Percentiles rank a stretch among this genome's conserved stretches.
phyloP scores from a whole-genome alignment of 257 asterid genomes.

The Linderniella brevidens region DNA sequence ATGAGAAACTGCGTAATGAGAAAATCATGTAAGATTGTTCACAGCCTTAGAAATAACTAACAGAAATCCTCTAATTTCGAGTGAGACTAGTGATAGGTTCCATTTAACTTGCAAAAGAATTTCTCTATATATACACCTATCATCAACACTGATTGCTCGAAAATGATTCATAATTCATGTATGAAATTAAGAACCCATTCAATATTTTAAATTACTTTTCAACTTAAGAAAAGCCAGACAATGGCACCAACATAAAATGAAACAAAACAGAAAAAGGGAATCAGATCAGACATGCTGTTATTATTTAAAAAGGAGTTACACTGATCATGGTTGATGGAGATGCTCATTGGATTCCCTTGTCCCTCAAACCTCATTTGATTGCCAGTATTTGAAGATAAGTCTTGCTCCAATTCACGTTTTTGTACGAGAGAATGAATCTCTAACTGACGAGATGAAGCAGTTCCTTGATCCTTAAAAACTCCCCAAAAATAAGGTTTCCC shows the following conservation, averaged over 20 bases:
- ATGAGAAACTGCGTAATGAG: too few relatives aligned
- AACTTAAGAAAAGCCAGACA: too few relatives aligned
- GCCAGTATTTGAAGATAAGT: constrained; percentile 18
- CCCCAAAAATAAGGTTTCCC: constrained; percentile 52
- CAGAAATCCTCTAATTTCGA: too few relatives aligned
- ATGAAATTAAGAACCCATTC: too few relatives aligned
- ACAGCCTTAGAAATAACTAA: too few relatives aligned
- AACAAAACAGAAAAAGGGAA: background rate
- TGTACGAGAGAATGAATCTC: constrained; percentile 13
- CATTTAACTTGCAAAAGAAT: too few relatives aligned
- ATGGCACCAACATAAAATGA: background rate
- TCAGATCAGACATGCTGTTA: background rate
- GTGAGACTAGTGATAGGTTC: background rate
- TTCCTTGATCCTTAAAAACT: constrained; percentile 23
- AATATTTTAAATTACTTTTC: too few relatives aligned
- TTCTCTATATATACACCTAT: too few relatives aligned
- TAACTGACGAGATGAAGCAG: constrained; percentile 13
- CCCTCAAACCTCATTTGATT: constrained; percentile 13
- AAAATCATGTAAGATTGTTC: too few relatives aligned
- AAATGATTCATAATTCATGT: too few relatives aligned
- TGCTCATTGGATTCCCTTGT: constrained; percentile 13
- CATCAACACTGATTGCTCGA: too few relatives aligned
- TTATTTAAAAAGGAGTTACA: constrained; percentile 20
- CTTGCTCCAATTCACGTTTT: constrained; percentile 12
- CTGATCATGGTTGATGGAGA: constrained; percentile 17